Evolutionary conservation across 192 early-diverging fungal species (phyloP).

Genomic region (Geranomyces michiganensis): DNA sequence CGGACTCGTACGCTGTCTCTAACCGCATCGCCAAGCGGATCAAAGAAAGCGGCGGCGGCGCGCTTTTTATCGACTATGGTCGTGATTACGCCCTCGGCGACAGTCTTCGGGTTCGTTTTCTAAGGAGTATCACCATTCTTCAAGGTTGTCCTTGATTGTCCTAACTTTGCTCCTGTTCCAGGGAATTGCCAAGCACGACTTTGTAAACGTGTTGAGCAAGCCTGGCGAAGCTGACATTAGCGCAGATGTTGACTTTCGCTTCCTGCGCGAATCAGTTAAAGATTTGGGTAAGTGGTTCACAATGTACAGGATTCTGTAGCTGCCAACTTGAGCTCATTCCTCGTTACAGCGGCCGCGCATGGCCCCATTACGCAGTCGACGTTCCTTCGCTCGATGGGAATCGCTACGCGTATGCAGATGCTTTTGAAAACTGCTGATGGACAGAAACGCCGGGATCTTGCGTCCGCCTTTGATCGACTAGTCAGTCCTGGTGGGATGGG

Average conservation of each 20-base stretch:
- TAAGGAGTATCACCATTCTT: background rate
- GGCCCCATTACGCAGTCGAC: conserved; percentile 82
- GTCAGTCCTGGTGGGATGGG: conserved; percentile 82
- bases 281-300: conserved; percentile 21
- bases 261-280: conserved; percentile 26
- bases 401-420: conserved; percentile 49
- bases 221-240: conserved; percentile 90
- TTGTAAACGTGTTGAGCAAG: conserved; percentile 71
- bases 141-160: conserved; percentile 1
- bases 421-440: conserved; percentile 35
- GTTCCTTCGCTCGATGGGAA: conserved; percentile 78
- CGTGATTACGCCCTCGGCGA: conserved; percentile 73
- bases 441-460: conserved; percentile 62
- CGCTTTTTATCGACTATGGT: conserved; percentile 89
- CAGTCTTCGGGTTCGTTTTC: conserved; percentile 68
- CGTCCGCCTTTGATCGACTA: conserved; percentile 72
- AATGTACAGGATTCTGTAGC: background rate
- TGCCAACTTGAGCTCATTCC: background rate
- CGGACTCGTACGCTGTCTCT: conserved; percentile 72
- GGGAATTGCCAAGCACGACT: conserved; percentile 84
- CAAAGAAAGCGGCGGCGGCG: conserved; percentile 66
- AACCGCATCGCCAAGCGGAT: conserved; percentile 73
- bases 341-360: conserved; percentile 32
- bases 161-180: conserved; percentile 27
- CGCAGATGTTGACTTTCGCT: conserved; percentile 86